Conservation (phyloP, 2,329 filamentous ascomycete species). For the Pseudocercospora macadamiae region DNA sequence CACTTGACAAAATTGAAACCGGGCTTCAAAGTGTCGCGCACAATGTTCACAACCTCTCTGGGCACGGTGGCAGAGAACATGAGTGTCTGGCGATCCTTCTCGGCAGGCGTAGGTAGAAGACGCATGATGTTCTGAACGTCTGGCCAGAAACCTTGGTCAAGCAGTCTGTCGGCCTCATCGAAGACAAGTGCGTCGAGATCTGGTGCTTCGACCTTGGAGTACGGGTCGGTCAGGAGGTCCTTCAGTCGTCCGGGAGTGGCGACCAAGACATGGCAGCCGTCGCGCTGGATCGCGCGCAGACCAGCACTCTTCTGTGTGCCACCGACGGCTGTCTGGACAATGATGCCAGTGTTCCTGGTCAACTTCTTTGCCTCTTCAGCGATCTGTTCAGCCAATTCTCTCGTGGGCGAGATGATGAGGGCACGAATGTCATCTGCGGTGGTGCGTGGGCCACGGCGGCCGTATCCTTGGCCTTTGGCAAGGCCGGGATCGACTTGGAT, state of each 20-base stretch:
- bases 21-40: conserved; percentile 75
- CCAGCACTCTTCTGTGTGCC: conserved; percentile 77
- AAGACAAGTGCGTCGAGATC: conserved; percentile 63
- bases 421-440: conserved; percentile 59
- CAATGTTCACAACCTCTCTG: conserved; percentile 76
- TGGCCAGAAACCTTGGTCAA: conserved; percentile 60
- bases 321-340: conserved; percentile 81
- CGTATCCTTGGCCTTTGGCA: conserved; percentile 45
- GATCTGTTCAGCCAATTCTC: conserved; percentile 67
- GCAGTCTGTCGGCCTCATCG: conserved; percentile 69
- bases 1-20: conserved; percentile 90
- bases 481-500: conserved; percentile 66
- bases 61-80: conserved; percentile 96
- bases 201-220: conserved; percentile 65
- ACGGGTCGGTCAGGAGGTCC: conserved; percentile 73
- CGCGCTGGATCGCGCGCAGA: conserved; percentile 66
- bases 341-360: conserved; percentile 65
- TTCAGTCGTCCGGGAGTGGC: conserved; percentile 86
- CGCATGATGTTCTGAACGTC: conserved; percentile 53
- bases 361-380: conserved; percentile 73
- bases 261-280: conserved; percentile 87
- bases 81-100: conserved; percentile 80
- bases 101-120: conserved; percentile 62
- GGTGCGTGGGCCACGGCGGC: conserved; percentile 56
- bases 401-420: conserved; percentile 64